Conservation (phyloP, 768 basidiomycete species). For the Mycena leptocephala region DNA sequence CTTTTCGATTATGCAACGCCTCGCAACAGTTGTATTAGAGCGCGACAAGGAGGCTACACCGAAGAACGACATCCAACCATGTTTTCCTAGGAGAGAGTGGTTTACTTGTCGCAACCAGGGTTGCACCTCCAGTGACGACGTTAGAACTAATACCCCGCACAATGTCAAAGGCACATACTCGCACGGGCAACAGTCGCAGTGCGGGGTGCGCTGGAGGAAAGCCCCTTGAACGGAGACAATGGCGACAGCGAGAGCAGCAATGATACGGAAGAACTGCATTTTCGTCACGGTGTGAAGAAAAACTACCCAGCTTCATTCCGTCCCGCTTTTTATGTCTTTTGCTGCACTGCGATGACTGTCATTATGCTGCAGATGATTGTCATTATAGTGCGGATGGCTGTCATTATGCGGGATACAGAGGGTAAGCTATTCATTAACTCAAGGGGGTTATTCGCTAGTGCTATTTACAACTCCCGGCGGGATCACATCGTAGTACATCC, state of each 20-base stretch:
- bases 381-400: no score
- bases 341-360: no score
- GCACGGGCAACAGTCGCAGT: conserved; percentile 8
- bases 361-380: no score
- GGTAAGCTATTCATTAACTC: background rate
- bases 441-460: background rate
- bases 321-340: background rate
- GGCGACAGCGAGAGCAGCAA: no score
- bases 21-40: background rate
- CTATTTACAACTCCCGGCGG: background rate
- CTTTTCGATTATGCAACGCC: background rate
- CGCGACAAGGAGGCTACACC: background rate
- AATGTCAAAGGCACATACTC: background rate
- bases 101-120: background rate
- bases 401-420: background rate
- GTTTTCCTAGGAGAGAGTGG: background rate
- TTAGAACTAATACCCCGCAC: background rate
- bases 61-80: background rate
- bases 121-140: background rate
- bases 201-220: background rate
- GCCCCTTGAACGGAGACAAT: background rate
- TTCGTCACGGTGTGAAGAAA: background rate
- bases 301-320: background rate
- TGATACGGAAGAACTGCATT: background rate
- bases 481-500: background rate